Evolutionary conservation across 2,329 filamentous ascomycete species (phyloP).

Genomic region (Pezicula neosporulosa): DNA sequence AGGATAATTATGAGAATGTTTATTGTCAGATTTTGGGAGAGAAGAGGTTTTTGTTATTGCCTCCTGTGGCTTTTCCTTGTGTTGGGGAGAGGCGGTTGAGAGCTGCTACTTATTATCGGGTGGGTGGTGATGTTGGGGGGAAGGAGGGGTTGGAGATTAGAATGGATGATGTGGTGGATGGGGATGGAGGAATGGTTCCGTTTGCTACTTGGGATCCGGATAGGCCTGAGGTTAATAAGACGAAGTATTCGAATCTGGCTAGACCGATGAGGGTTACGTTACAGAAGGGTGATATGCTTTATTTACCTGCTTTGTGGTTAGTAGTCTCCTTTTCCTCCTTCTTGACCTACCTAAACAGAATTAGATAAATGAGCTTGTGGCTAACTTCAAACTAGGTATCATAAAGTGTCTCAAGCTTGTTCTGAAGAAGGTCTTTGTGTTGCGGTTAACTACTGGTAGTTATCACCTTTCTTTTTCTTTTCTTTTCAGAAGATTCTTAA

Average conservation of each 20-base stretch:
- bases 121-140: conserved; percentile 8
- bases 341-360: neutral
- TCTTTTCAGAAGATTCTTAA: neutral
- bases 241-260: conserved; percentile 56
- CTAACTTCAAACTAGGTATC: conserved; percentile 50
- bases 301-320: conserved; percentile 77
- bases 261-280: conserved; percentile 65
- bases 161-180: conserved; percentile 1
- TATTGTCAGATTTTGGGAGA: conserved; percentile 72
- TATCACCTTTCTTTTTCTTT: conserved; percentile 20
- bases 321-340: conserved; percentile 15
- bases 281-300: conserved; percentile 74
- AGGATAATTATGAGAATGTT: conserved; percentile 83
- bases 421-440: conserved; percentile 68
- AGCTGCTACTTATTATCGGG: conserved; percentile 61
- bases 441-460: conserved; percentile 84
- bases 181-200: conserved; percentile 47
- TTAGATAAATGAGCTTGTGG: neutral
- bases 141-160: conserved; percentile 8
- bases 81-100: conserved; percentile 60
- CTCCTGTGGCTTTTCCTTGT: conserved; percentile 66
- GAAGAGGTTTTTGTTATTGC: conserved; percentile 73
- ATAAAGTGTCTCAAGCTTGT: conserved; percentile 74
- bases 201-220: conserved; percentile 77
- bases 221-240: conserved; percentile 41